Conservation (phyloP, 108 stramenopile genomes). For the Fragilaria crotonensis region DNA sequence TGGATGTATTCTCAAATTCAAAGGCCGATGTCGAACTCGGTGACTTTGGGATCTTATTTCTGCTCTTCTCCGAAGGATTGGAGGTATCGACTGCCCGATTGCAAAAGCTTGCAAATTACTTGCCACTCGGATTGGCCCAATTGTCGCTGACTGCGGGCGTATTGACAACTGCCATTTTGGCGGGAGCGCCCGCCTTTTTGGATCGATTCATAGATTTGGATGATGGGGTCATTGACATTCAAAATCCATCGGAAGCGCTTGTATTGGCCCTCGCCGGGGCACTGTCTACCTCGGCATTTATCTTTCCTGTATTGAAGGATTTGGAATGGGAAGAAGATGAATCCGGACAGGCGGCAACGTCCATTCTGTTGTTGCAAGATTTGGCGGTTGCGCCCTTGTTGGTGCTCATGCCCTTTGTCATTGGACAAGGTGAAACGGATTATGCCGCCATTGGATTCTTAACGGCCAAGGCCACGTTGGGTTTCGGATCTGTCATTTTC, state of each 20-base stretch:
- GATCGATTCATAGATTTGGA: constrained; percentile 27
- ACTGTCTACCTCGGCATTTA: constrained; percentile 64
- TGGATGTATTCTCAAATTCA: constrained; percentile 52
- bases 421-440: constrained; percentile 44
- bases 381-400: constrained; percentile 67
- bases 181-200: constrained; percentile 22
- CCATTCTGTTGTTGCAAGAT: constrained; percentile 64
- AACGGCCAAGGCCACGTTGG: constrained; percentile 57
- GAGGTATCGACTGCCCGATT: constrained; percentile 45
- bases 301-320: constrained; percentile 65
- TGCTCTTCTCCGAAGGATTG: constrained; percentile 68
- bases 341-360: constrained; percentile 50
- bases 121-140: constrained; percentile 56
- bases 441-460: constrained; percentile 50
- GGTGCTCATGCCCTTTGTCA: constrained; percentile 56
- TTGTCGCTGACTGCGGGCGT: constrained; percentile 44
- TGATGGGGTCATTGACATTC: constrained; percentile 39
- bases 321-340: constrained; percentile 54
- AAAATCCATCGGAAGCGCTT: constrained; percentile 48
- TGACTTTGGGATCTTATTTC: constrained; percentile 74
- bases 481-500: constrained; percentile 52
- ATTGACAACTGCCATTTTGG: constrained; percentile 33
- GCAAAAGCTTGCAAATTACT: constrained; percentile 37
- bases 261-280: constrained; percentile 50
- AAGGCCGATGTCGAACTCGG: constrained; percentile 62